Percentiles rank a stretch among this genome's conserved stretches.
Evolutionary conservation across 169 alveolate species (phyloP).

Genomic region (Plasmodium falciparum): DNA sequence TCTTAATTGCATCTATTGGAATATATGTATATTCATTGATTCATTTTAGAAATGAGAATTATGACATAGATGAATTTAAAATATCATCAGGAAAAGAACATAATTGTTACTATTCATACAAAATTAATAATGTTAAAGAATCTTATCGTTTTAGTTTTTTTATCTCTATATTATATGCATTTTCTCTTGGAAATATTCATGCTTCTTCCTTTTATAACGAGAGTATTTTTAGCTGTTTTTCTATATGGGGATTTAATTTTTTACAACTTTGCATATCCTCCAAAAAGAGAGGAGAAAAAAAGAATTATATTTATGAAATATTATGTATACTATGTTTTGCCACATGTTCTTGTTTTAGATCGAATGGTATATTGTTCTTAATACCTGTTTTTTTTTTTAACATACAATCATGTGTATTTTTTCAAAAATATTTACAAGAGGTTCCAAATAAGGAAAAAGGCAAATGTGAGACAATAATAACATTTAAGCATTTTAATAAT

Average conservation of each 20-base stretch:
- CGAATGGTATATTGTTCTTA: constrained; percentile 82
- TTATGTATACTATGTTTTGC: constrained; percentile 37
- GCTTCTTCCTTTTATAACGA: constrained; percentile 62
- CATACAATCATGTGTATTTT: constrained; percentile 69
- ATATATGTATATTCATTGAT: constrained; percentile 32
- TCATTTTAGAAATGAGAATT: neutral
- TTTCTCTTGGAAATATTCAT: constrained; percentile 57
- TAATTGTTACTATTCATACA: constrained; percentile 17
- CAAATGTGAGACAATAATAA: neutral
- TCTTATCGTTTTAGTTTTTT: constrained; percentile 25
- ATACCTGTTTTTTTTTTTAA: constrained; percentile 82
- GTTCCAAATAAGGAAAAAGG: too few relatives aligned
- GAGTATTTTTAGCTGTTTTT: constrained; percentile 69
- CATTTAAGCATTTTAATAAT: too few relatives aligned
- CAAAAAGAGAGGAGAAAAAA: neutral
- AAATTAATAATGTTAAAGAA: constrained; percentile 14
- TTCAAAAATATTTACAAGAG: constrained; percentile 18
- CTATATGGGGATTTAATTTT: constrained; percentile 77
- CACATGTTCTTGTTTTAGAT: constrained; percentile 72
- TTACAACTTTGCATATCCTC: constrained; percentile 27
- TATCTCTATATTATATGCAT: constrained; percentile 20
- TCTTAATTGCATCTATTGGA: constrained; percentile 30
- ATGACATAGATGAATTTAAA: neutral
- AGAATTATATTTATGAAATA: constrained; percentile 24
- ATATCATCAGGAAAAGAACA: neutral